Base-by-base conservation (phyloP, 176 grass and related monocot species). In the Bothriochloa decipiens region DNA sequence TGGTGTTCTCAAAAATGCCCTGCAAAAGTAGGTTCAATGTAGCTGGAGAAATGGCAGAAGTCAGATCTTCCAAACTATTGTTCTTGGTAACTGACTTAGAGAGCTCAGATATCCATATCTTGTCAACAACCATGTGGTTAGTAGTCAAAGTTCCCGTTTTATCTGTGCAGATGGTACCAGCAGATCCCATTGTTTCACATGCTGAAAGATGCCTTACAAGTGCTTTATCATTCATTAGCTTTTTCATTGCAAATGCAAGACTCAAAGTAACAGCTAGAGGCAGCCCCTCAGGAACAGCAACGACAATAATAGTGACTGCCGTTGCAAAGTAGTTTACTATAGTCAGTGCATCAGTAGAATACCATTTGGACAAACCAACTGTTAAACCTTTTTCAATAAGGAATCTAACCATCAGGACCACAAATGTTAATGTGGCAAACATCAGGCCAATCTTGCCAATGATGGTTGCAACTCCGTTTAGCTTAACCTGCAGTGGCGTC, bases 181-280 rank as follows among this genome's bases (percentile, higher is more conserved):
- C 91, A 69, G 93, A 98, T 67, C 91, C 93, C 96, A 98, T 95
- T 75, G 96, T 98, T 77, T 98, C 96, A 75, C 96, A 98, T 61
- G 93, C 89, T 75, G 96, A 89, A 78, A 95, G 78, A 79, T 98
- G 96, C 47, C 93, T 84, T 46, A 98, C 93, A 73, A 98, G 91
- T 65, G 96, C 96, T 87, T 94, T 98, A 46, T 98, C 93, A 69
- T 92, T 69, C 96, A 98, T 98, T 83, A 98, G 84, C 72, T 98
- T 92, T 76, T 98, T 98, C 96, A 98, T 98, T 53, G 96, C 96
- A 92, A 94, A 98, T 70, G 96, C 96, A 82, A 98, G 96, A 87
- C 96, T 98, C 77, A 95, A 82, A 78, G 95, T 98, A 70, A 98
- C 95, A 52, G 95, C 95, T 80, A 98, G 83, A 17, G 95, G 95